phyloP scores from a whole-genome alignment of 192 early-diverging fungal genomes.

The Entomortierella beljakovae region DNA sequence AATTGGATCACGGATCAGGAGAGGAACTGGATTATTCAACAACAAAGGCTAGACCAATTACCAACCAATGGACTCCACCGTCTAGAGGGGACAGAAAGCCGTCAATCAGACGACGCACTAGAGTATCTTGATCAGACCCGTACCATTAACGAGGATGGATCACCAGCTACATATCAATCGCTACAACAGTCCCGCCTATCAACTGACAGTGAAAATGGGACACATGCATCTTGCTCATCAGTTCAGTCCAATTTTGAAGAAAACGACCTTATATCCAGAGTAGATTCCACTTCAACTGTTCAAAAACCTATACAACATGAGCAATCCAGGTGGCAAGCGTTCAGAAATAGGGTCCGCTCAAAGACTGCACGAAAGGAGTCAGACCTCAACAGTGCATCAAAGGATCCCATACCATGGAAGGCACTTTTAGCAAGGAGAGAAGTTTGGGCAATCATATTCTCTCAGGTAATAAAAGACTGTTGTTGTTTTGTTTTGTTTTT shows the following conservation, averaged over 20 bases:
- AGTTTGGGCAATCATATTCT: conserved; percentile 49
- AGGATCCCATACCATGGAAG: conserved; percentile 29
- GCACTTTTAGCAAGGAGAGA: conserved; percentile 20
- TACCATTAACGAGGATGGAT: conserved; percentile 1
- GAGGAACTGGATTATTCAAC: conserved; percentile 30
- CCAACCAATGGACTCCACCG: background rate
- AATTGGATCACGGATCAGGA: conserved; percentile 35
- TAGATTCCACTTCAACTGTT: background rate
- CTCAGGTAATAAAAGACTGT: conserved; percentile 21
- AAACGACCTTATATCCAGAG: background rate
- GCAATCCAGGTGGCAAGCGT: conserved; percentile 10
- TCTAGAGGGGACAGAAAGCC: background rate
- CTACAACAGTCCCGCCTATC: background rate
- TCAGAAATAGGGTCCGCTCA: conserved; percentile 19
- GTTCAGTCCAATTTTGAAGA: background rate
- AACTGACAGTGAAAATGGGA: conserved; percentile 5
- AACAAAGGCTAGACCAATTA: conserved; percentile 17
- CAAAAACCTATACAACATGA: background rate
- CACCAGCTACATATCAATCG: conserved; percentile 6
- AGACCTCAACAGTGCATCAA: background rate
- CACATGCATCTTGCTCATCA: background rate
- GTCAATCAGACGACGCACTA: background rate
- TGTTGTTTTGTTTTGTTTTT: background rate
- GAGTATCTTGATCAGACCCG: conserved; percentile 1
- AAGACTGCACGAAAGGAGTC: background rate